Evolutionary conservation across 2,329 filamentous ascomycete genomes (phyloP), one percentile per base, ranked within the genome.

Genomic region (Neopestalotiopsis clavispora): DNA sequence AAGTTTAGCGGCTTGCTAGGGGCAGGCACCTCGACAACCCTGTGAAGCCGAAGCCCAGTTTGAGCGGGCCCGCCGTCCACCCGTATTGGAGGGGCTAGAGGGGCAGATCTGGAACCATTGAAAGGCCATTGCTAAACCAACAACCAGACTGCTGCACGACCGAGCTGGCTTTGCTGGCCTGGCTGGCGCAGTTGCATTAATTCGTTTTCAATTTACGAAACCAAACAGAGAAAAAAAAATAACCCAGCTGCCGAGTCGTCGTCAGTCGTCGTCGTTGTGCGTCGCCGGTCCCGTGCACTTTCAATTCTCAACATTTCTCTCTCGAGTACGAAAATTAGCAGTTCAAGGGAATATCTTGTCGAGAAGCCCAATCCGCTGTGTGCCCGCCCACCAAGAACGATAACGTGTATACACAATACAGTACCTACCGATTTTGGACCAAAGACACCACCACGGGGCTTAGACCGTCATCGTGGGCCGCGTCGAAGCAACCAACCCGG

Each of bases 51-150:
- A 52, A 52, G 45, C 45, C n/a, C n/a, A 52, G 45, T 52, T 52
- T 52, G 45, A 52, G 45, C 45, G 45, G 45, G 45, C 57, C 30
- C 23, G 57, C 57, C 17, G n/a, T 20, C 60, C 60, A 42, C 32
- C 60, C n/a, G 20, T 17, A 42, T 60, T 60, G 60, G 60, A 34
- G 57, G 57, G 57, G 23, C 57, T 30, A 59, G 57, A 59, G 57
- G 57, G 57, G 57, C 60, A 20, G 30, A 20, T 62, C 38, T 62
- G 59, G 59, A 38, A 42, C 60, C 60, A 63, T 42, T 45, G 60
- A 42, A 63, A 63, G 20, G 60, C 60, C 38, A 63, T 63, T 63
- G 60, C 23, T 10, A 63, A 63, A 23, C 60, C 32, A 63, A 38
- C 32, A 34, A 30, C 20, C 34, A 20, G 57, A 34, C 57, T 38